A percentile compares a stretch with the other conserved stretches of the same genome.
These are phyloP conservation scores for Crepidotus sp. DNA, from an alignment of 1,284 basidiomycete species.

Conservation along the genomic window DNA sequence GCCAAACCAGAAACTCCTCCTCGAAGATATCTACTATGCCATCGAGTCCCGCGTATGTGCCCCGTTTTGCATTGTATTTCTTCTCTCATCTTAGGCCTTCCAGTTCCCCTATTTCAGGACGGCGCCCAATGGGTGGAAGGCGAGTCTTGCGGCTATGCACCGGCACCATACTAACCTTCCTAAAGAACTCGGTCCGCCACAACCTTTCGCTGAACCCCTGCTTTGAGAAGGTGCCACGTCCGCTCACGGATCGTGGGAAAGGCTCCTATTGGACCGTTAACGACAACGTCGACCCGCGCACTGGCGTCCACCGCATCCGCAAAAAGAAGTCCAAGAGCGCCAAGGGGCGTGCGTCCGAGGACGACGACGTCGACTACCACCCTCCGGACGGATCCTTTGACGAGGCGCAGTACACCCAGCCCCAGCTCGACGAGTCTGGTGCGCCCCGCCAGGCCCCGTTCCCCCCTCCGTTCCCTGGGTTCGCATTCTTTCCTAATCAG, in stretches of 20 bases:
- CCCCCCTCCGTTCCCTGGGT: constrained; percentile 45
- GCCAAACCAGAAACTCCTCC: constrained; percentile 68
- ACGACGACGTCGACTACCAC: constrained; percentile 51
- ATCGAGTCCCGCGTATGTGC: constrained; percentile 70
- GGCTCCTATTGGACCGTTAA: constrained; percentile 86
- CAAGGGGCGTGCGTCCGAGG: constrained; percentile 40
- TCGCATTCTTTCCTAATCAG: not conserved
- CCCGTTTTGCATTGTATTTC: constrained; percentile 11
- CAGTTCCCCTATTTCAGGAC: constrained; percentile 80
- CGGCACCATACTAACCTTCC: constrained; percentile 22
- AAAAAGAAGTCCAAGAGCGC: constrained; percentile 66
- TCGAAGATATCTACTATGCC: constrained; percentile 83
- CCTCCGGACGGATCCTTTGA: constrained; percentile 40
- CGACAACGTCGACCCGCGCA: constrained; percentile 77
- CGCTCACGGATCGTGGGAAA: constrained; percentile 80
- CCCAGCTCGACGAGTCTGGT: constrained; percentile 22
- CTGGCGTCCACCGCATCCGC: constrained; percentile 73
- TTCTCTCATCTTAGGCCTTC: constrained; percentile 4
- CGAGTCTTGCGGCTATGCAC: constrained; percentile 25
- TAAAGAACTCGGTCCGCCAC: constrained; percentile 88
- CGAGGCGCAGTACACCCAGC: constrained; percentile 30
- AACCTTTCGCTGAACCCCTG: constrained; percentile 91
- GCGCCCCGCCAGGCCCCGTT: constrained; percentile 44
- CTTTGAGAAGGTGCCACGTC: constrained; percentile 85
- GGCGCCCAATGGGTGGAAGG: constrained; percentile 80